phyloP scores from a whole-genome alignment of 345 rosid genomes.

The Nephelium lappaceum region DNA sequence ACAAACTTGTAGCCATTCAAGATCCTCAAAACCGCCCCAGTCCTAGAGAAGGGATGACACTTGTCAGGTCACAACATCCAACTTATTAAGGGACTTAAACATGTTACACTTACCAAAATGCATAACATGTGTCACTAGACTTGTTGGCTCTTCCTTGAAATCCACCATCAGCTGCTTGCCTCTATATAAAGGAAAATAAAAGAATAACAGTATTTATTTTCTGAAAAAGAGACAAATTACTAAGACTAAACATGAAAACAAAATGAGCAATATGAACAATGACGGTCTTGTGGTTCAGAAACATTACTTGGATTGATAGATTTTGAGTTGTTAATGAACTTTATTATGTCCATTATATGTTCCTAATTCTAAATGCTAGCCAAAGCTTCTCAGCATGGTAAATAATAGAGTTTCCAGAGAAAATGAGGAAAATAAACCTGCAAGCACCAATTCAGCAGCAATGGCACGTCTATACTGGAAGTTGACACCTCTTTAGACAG shows the following conservation, averaged over 20 bases:
- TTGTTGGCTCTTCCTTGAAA: conserved; percentile 92
- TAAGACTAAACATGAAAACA: background rate
- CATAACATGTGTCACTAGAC: conserved; percentile 92
- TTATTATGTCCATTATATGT: conserved; percentile 2
- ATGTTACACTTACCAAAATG: conserved; percentile 70
- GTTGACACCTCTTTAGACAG: conserved; percentile 43
- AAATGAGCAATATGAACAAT: conserved; percentile 3
- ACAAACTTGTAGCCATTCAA: conserved; percentile 64
- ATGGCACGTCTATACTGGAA: conserved; percentile 49
- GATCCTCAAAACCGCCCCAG: conserved; percentile 73
- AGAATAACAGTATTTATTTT: background rate
- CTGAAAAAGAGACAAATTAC: background rate
- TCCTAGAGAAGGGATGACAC: conserved; percentile 47
- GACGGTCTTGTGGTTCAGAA: background rate
- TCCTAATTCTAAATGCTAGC: background rate
- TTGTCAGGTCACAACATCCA: conserved; percentile 6
- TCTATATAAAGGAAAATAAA: conserved; percentile 38
- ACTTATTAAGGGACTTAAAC: conserved; percentile 5
- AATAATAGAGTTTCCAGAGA: conserved; percentile 12
- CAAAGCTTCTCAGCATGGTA: background rate
- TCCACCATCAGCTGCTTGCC: conserved; percentile 88
- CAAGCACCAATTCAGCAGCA: conserved; percentile 75
- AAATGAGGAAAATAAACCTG: conserved; percentile 47
- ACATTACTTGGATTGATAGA: conserved; percentile 7
- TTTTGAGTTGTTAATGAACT: background rate